These are phyloP conservation scores for Lactarius pseudohatsudake DNA, from an alignment of 768 basidiomycete genomes.

Conservation along the genomic window DNA sequence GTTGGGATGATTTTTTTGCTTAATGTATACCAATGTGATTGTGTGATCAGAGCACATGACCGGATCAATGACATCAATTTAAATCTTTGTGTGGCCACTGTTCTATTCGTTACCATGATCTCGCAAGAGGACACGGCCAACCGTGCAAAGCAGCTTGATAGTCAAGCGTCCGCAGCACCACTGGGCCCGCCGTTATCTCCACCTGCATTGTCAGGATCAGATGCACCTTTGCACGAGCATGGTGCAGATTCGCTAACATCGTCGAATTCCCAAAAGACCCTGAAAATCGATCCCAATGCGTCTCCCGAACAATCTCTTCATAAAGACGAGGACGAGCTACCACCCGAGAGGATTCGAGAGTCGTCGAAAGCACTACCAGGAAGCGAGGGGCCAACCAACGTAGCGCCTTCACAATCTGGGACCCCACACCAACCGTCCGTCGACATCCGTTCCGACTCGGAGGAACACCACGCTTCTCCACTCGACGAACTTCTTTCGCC, in stretches of 20 bases:
- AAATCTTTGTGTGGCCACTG: not conserved
- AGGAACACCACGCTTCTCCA: constrained; percentile 12
- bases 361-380: not conserved
- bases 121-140: not conserved
- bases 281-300: not conserved
- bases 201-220: not conserved
- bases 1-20: not conserved
- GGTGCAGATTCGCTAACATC: not conserved
- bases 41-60: constrained; percentile 1
- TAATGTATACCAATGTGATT: constrained; percentile 3
- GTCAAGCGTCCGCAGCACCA: not conserved
- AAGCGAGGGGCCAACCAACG: not conserved
- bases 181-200: not conserved
- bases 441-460: not conserved
- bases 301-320: not conserved
- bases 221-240: no score
- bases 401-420: not conserved
- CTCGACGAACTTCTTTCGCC: constrained; percentile 38
- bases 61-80: not conserved
- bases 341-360: not conserved
- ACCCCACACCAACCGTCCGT: not conserved
- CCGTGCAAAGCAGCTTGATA: not conserved
- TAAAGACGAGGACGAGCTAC: not conserved
- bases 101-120: not conserved
- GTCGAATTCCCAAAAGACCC: constrained; percentile 1